phyloP scores from a whole-genome alignment of 2,329 filamentous ascomycete genomes.

The Corynespora cassiicola region DNA sequence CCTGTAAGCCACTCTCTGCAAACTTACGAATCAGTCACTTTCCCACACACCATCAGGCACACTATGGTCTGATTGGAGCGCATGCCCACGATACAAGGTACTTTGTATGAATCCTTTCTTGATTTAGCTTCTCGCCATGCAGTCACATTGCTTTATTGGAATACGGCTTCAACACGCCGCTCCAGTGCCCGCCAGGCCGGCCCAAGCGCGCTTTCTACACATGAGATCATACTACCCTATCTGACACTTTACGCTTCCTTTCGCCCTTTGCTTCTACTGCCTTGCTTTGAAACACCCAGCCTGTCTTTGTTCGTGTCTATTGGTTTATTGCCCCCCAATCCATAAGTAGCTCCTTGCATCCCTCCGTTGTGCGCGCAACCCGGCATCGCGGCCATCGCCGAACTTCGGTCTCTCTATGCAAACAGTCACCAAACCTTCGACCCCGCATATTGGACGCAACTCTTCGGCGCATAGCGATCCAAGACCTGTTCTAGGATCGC shows the following conservation, averaged over 20 bases:
- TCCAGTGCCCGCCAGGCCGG: conserved; percentile 30
- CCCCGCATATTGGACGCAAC: conserved; percentile 19
- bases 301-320: conserved; percentile 23
- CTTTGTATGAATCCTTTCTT: conserved; percentile 41
- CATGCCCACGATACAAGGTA: conserved; percentile 38
- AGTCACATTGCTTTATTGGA: conserved; percentile 39
- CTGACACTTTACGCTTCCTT: conserved; percentile 21
- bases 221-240: conserved; percentile 38
- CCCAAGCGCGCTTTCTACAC: conserved; percentile 26
- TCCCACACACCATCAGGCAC: conserved; percentile 43
- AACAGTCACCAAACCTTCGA: conserved; percentile 21
- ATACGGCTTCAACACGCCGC: conserved; percentile 34
- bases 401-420: conserved; percentile 33
- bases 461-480: conserved; percentile 33
- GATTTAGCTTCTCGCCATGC: conserved; percentile 45
- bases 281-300: conserved; percentile 32
- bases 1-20: conserved; percentile 43
- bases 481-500: conserved; percentile 30
- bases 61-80: conserved; percentile 37
- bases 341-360: conserved; percentile 39
- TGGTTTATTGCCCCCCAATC: conserved; percentile 25
- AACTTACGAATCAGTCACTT: conserved; percentile 44
- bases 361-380: conserved; percentile 23
- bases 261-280: conserved; percentile 14
- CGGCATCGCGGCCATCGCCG: conserved; percentile 27